A percentile compares a stretch with the other conserved stretches of the same genome.
Evolutionary conservation across 139 green algal genomes (phyloP).

Genomic region (Coelastrella sp.): DNA sequence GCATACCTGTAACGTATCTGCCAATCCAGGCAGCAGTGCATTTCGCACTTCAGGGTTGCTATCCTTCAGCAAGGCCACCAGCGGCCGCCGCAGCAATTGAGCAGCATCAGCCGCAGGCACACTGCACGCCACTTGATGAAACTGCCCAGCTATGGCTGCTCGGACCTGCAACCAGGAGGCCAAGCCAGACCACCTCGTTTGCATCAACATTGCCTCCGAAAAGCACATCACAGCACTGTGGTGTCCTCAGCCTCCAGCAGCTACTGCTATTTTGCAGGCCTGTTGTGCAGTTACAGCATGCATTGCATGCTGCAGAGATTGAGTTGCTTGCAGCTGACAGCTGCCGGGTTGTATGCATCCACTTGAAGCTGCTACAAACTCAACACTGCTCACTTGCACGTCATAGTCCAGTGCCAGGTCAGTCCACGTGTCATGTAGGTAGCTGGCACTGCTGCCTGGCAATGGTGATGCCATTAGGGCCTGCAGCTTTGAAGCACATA

Average conservation of each 20-base stretch:
- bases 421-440: slow-evolving; percentile 46
- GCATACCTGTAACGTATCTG: slow-evolving; percentile 41
- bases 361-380: neutral
- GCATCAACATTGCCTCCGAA: too few species aligned
- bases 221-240: too few species aligned
- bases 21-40: slow-evolving; percentile 55
- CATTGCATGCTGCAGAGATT: neutral
- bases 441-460: slow-evolving; percentile 17
- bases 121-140: slow-evolving; percentile 20
- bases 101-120: slow-evolving; percentile 56
- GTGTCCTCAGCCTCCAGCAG: too few species aligned
- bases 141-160: neutral
- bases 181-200: too few species aligned
- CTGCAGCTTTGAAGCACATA: slow-evolving; percentile 10
- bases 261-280: neutral
- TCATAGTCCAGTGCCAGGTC: slow-evolving; percentile 40
- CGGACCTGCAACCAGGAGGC: slow-evolving; percentile 33
- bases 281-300: neutral
- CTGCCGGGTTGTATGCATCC: too few species aligned
- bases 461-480: slow-evolving; percentile 41
- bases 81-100: slow-evolving; percentile 63
- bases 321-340: neutral
- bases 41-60: slow-evolving; percentile 55
- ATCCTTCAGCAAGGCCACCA: slow-evolving; percentile 67
- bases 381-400: neutral